Conservation (phyloP, 163 green algal species). For the Picocystis sp. region DNA sequence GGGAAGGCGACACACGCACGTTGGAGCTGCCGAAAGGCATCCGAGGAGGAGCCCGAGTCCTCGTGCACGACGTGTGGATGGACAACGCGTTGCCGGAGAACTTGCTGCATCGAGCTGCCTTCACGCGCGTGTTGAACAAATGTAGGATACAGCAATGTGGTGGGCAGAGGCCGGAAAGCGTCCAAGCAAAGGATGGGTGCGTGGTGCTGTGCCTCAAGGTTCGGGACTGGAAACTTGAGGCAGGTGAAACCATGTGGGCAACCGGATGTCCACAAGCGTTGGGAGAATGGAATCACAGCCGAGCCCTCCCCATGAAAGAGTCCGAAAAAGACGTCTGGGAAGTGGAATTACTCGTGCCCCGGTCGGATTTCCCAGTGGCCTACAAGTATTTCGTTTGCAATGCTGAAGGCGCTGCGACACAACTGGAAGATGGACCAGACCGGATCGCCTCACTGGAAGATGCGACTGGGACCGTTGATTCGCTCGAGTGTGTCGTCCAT, state of each 20-base stretch:
- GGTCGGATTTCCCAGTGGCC: conserved; percentile 7
- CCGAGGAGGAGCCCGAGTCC: conserved; percentile 23
- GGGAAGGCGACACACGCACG: conserved; percentile 16
- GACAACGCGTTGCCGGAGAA: conserved; percentile 22
- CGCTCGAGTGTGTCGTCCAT: conserved; percentile 3
- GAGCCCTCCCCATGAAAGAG: conserved; percentile 30
- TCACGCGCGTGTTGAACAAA: conserved; percentile 29
- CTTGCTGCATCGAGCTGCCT: conserved; percentile 30
- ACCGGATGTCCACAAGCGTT: conserved; percentile 43
- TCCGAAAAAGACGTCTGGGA: conserved; percentile 35
- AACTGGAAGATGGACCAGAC: neutral
- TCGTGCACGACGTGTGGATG: conserved; percentile 16
- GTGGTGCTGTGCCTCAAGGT: conserved; percentile 34
- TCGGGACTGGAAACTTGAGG: conserved; percentile 36
- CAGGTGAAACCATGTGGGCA: conserved; percentile 41
- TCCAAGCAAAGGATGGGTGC: conserved; percentile 9
- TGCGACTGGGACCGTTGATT: conserved; percentile 32
- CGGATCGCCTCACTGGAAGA: neutral
- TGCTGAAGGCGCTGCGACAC: neutral
- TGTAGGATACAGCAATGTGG: conserved; percentile 7
- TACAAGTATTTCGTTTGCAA: conserved; percentile 6
- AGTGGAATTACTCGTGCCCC: conserved; percentile 30
- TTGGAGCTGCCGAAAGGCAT: conserved; percentile 27
- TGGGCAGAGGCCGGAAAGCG: neutral
- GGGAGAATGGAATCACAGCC: conserved; percentile 55